phyloP scores from a whole-genome alignment of 2,329 filamentous ascomycete species.

The Bretziella fagacearum region DNA sequence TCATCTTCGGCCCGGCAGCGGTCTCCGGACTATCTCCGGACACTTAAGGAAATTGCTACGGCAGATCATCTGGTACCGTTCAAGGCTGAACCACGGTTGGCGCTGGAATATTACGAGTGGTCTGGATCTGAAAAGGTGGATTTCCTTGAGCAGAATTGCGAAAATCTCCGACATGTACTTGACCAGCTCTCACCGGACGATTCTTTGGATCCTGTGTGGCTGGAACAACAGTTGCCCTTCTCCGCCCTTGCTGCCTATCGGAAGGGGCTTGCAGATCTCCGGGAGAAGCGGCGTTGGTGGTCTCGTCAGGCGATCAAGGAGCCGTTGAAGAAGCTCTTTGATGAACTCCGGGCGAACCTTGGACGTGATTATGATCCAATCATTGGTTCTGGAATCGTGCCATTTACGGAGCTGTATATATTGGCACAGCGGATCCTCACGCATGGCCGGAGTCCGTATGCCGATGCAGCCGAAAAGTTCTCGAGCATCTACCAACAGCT shows the following conservation, averaged over 20 bases:
- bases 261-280: neutral
- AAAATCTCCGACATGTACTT: constrained; percentile 9
- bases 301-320: constrained; percentile 13
- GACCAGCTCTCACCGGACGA: constrained; percentile 7
- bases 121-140: constrained; percentile 13
- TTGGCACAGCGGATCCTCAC: constrained; percentile 12
- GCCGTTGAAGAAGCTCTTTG: constrained; percentile 13
- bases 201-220: constrained; percentile 18
- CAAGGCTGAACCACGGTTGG: constrained; percentile 15
- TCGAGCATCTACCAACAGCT: constrained; percentile 7
- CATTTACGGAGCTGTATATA: constrained; percentile 13
- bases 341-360: constrained; percentile 10
- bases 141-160: constrained; percentile 14
- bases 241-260: constrained; percentile 8
- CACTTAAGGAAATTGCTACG: constrained; percentile 24
- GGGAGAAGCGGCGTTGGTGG: constrained; percentile 12
- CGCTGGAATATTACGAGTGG: constrained; percentile 14
- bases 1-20: constrained; percentile 45
- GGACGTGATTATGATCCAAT: constrained; percentile 14
- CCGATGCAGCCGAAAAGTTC: constrained; percentile 5
- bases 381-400: constrained; percentile 20
- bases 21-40: constrained; percentile 27
- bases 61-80: constrained; percentile 25
- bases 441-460: constrained; percentile 10
- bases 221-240: constrained; percentile 18